phyloP scores from a whole-genome alignment of 129 eudicot genomes.

The Lactuca saligna region DNA sequence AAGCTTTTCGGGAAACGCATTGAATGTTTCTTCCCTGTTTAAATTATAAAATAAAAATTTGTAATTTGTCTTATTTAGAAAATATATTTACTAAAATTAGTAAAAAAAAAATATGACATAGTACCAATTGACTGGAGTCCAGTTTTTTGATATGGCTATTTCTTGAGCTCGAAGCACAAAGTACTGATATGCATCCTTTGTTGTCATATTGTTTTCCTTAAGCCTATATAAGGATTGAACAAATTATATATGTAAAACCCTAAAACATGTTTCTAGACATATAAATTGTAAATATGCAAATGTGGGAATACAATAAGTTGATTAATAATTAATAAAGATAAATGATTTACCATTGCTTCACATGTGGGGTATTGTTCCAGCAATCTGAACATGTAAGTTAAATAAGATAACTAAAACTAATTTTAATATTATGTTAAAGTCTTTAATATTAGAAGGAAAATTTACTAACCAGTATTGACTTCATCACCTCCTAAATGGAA shows the following conservation, averaged over 20 bases:
- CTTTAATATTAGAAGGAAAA: background rate
- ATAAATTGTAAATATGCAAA: background rate
- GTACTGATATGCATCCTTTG: constrained; percentile 86
- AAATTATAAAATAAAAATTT: background rate
- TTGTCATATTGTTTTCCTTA: constrained; percentile 66
- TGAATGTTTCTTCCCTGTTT: constrained; percentile 95
- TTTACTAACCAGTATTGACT: constrained; percentile 75
- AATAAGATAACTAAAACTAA: constrained; percentile 16
- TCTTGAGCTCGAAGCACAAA: constrained; percentile 92
- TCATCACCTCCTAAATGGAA: constrained; percentile 99
- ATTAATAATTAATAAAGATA: background rate
- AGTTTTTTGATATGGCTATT: constrained; percentile 67
- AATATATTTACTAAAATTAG: background rate
- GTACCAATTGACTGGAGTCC: constrained; percentile 93
- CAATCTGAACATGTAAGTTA: constrained; percentile 63
- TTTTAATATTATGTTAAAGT: background rate
- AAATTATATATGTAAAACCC: constrained; percentile 10
- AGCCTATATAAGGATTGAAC: constrained; percentile 57
- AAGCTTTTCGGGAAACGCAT: constrained; percentile 60
- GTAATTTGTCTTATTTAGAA: too few species aligned
- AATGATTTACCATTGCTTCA: constrained; percentile 72
- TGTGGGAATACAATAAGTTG: constrained; percentile 5
- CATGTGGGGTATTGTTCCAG: constrained; percentile 82
- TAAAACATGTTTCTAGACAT: background rate
- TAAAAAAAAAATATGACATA: constrained; percentile 16